Percentiles rank a stretch among this genome's conserved stretches.
Evolutionary conservation across 176 grass and related monocot genomes (phyloP).

Genomic region (Rhynchospora breviuscula): DNA sequence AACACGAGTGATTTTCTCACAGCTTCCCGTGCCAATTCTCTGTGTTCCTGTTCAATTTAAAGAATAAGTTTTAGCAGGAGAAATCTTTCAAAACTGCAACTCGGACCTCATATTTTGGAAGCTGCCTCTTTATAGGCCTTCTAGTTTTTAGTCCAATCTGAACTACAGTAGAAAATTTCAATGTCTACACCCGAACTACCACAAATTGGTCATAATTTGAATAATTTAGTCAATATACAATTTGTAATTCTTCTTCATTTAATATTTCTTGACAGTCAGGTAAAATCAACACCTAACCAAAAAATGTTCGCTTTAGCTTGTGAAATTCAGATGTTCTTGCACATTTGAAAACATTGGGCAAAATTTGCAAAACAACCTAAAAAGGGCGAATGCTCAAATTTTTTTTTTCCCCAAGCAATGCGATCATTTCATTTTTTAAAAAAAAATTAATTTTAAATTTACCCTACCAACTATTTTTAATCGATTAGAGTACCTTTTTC

Average conservation of each 20-base stretch:
- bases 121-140: not conserved
- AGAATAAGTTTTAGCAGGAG: not conserved
- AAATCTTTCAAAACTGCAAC: not conserved
- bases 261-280: not conserved
- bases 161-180: not conserved
- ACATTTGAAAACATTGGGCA: not conserved
- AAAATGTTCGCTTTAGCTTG: too few relatives aligned
- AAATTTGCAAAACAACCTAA: not conserved
- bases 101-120: not conserved
- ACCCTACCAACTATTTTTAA: not conserved
- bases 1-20: constrained; percentile 95
- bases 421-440: too few relatives aligned
- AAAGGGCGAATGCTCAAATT: not conserved
- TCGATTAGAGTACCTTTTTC: constrained; percentile 62
- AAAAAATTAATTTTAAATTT: not conserved
- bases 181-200: not conserved
- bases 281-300: too few relatives aligned
- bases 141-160: not conserved
- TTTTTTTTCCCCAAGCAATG: not conserved
- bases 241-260: not conserved
- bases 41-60: constrained; percentile 62
- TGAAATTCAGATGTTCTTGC: not conserved
- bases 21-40: constrained; percentile 94
- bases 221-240: not conserved
- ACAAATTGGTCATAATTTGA: constrained; percentile 3